Base-by-base conservation (phyloP, 345 rosid genomes). In the Euclidium syriacum region DNA sequence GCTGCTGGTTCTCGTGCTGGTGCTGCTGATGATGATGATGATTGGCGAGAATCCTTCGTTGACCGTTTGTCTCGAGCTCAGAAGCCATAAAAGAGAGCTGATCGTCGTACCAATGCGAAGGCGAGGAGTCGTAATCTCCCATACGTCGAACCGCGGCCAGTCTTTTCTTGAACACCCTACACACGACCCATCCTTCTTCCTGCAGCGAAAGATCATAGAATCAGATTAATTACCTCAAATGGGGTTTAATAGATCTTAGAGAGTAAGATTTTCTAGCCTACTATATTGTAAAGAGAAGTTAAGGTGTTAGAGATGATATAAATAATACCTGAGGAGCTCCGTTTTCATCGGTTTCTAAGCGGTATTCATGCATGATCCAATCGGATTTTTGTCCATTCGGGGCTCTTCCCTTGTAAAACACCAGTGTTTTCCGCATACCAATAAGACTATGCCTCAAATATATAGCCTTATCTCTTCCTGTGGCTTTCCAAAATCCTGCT, bases 181-280 rank as follows among this genome's bases (percentile, higher is more conserved):
- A 91, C 12, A 91, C 98, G 50, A 70, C 98, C 96, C 96, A 91
- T 70, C 98, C 96, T 80, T 91, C 98, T 81, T 91, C 98, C 92
- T 91, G 81, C 64, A 70, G 38, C 19, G 50, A 59, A 44, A 43
- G 8, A 42, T 36, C 5, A 18, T 15, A 39, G 16, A 6, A 2
- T 17, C 4, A 40, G 23, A 35, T 62, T 9, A 41, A 7, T 62
- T 9, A 41, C 4, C 10, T 60, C 23, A 35, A 32, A 32, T 33
- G 33, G 9, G 9, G 0, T 22, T 43, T 9, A 52, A 17, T 12
- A 50, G 49, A 35, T 53, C 35, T 53, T 12, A 17, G 6, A 14
- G 6, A 52, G 10, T 67, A 23, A 18, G 29, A 65, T 44, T 32
- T 41, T 51, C 16, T 54, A 4, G 15, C 44, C 23, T 23, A 29